phyloP scores from a whole-genome alignment of 2,329 filamentous ascomycete genomes.

The Ceratocystis albifundus region DNA sequence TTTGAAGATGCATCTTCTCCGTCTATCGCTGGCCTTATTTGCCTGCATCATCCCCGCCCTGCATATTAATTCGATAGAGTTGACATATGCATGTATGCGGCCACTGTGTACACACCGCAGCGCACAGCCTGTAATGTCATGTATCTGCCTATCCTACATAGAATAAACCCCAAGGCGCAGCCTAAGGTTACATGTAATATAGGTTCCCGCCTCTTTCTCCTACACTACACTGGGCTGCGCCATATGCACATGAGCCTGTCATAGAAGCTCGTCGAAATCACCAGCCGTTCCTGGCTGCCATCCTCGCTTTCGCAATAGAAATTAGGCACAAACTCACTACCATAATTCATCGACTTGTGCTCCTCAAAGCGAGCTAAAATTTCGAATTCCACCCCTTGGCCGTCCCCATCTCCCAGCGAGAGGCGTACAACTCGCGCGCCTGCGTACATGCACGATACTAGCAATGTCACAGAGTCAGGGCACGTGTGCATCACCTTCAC shows the following conservation, averaged over 20 bases:
- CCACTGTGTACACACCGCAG: background rate
- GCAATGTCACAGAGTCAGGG: constrained; percentile 36
- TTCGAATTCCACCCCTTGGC: constrained; percentile 46
- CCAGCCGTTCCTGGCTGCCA: constrained; percentile 30
- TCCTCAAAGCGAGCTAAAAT: constrained; percentile 65
- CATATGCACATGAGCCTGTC: constrained; percentile 60
- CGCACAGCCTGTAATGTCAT: background rate
- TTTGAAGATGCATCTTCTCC: background rate
- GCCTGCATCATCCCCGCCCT: background rate
- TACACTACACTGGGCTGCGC: constrained; percentile 30
- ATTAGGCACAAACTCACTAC: constrained; percentile 53
- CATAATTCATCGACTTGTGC: constrained; percentile 93
- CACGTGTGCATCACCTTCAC: constrained; percentile 48
- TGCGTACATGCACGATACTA: constrained; percentile 91
- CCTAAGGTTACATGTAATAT: background rate
- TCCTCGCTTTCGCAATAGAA: constrained; percentile 2
- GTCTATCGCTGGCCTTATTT: background rate
- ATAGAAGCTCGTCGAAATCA: constrained; percentile 65
- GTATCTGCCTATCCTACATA: background rate
- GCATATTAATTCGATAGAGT: background rate
- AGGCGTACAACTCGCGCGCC: constrained; percentile 57
- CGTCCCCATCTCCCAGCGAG: constrained; percentile 28
- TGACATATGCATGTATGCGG: background rate
- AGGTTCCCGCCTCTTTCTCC: background rate
- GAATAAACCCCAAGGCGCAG: too few species aligned